Evolutionary conservation across 2,329 filamentous ascomycete genomes (phyloP), one percentile per base, ranked within the genome.

Genomic region (Penicillium sp.): DNA sequence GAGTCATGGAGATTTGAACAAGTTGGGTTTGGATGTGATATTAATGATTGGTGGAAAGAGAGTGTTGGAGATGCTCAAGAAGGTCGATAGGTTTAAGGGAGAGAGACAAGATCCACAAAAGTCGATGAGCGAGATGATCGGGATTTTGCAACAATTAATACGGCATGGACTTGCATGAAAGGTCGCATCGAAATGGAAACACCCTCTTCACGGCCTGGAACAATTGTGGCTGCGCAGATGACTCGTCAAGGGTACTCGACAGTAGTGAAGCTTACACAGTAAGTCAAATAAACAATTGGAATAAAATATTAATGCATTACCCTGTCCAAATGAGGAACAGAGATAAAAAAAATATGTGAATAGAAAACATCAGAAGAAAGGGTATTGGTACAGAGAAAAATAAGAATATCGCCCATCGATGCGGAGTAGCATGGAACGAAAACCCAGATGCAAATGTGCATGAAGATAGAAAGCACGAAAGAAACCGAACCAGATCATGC

Each of bases 401-500:
- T 26, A 33, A 45, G 38, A 44, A 44, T 44, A 28, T 22, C 6
- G 22, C 17, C 38, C 53, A 42, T 30, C 9, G 6, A 45, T 19
- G 26, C 26, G 26, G 24, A n/a, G 38, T 15, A 28, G 17, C 53
- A 28, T 15, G 13, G 53, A 42, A 30, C n/a, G 26, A 19, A 40
- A 55, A 15, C 17, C 53, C 26, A 30, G 12, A 35, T 22, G 47
- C 47, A 51, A 12, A 55, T 44, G 28, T 55, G 53, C 53, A 55
- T 19, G 24, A 55, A 24, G n/a, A 55, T 28, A 44, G 26, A 37
- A 55, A 37, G 12, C 35, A 37, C 30, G n/a, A 42, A 33, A 33
- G 53, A 44, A 28, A 42, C 37, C 37, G 24, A 19, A 45, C 24
- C 19, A 24, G 6, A 42, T 45, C 19, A 57, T 57, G 54, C 54